Percentiles rank a stretch among this genome's conserved stretches.
phyloP scores from a whole-genome alignment of 2,329 filamentous ascomycete species.

The Aspergillus persii region DNA sequence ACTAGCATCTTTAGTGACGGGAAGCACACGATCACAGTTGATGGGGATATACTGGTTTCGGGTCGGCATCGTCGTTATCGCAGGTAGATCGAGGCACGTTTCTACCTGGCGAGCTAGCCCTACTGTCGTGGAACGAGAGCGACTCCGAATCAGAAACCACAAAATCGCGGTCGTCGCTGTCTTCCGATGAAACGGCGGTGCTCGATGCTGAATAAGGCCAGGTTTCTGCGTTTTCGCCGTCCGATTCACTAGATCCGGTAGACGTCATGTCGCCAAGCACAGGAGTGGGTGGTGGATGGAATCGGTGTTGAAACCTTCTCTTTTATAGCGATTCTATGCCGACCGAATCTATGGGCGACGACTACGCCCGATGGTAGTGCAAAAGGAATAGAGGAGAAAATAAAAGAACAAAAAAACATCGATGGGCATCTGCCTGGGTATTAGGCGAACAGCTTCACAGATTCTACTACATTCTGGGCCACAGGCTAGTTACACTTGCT shows the following conservation, averaged over 20 bases:
- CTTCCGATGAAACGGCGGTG: constrained; percentile 1
- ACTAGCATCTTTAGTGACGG: neutral
- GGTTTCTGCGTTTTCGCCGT: neutral
- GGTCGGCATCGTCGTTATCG: neutral
- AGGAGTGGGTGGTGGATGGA: neutral
- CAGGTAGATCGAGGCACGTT: neutral
- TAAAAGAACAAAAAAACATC: neutral
- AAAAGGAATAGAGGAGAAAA: neutral
- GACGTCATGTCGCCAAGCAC: neutral
- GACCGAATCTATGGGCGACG: neutral
- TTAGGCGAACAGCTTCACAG: neutral
- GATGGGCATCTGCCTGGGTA: neutral
- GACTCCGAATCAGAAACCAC: constrained; percentile 4
- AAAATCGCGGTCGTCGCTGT: constrained; percentile 7
- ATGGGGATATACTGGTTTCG: neutral
- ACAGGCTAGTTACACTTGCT: neutral
- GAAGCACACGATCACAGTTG: neutral
- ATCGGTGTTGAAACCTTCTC: neutral
- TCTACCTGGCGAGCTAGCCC: neutral
- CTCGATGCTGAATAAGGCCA: neutral
- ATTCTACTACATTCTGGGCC: neutral
- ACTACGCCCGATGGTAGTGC: neutral
- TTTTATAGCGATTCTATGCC: neutral
- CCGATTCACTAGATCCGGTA: neutral
- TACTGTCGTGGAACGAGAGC: constrained; percentile 1